Evolutionary conservation across 2,329 filamentous ascomycete genomes (phyloP), one percentile per base, ranked within the genome.

Genomic region (Sphaerulina musiva): DNA sequence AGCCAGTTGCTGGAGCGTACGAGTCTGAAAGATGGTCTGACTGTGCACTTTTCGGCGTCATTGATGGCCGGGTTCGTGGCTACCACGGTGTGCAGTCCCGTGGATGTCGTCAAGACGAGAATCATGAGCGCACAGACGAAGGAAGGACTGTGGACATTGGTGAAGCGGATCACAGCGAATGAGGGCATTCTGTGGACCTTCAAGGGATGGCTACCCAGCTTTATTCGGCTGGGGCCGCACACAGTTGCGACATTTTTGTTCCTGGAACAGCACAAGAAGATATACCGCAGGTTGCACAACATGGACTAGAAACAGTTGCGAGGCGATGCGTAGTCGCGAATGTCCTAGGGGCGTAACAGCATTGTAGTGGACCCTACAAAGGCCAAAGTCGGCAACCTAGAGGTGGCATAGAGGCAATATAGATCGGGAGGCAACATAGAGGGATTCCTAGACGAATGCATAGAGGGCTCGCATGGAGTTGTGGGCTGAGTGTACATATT

Each of bases 211-310:
- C 83, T 91, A 45, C 89, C 89, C n/a, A 84, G 82, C 67, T 85
- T 85, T 61, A 81, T 85, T 53, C 76, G 82, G 6, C 69, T 85
- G 17, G 82, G 82, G 2, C 82, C 82, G 36, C 89, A 95, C 74
- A 95, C 89, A 6, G 87, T 95, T 57, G 85, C 86, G 64, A 95
- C 89, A 36, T 91, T 95, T 70, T 69, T 95, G 66, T 91, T 93
- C 70, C 70, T 95, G 66, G 89, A 95, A 70, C 84, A 89, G 69
- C 89, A 95, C 72, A 89, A 91, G 74, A 88, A 85, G 71, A 70
- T 84, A 26, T 95, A 89, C 72, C 78, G 76, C 80, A 63, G 59
- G 46, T 42, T 57, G 41, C 44, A 51, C 26, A 41, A 41, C n/a
- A n/a, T 43, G 39, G 40, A 51, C 39, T 51, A 41, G 41, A 45